These are phyloP conservation scores for Sicyos baderoa DNA, from an alignment of 306 rosid species.

Conservation along the genomic window DNA sequence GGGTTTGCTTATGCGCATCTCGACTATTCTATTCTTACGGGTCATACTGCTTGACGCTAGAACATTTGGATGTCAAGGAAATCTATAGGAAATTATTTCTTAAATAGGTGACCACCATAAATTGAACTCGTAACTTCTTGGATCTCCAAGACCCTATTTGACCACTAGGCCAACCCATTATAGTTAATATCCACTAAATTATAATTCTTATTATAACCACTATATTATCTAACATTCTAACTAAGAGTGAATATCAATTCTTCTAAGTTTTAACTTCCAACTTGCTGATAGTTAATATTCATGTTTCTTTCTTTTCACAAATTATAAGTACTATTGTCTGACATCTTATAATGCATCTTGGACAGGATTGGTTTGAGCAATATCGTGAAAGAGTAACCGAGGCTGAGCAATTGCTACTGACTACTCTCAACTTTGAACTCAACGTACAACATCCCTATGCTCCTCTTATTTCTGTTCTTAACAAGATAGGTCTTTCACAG, in stretches of 20 bases:
- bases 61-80: too few species aligned
- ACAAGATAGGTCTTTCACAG: conserved; percentile 78
- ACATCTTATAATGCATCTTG: conserved; percentile 23
- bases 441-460: conserved; percentile 90
- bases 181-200: too few species aligned
- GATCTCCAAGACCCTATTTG: too few species aligned
- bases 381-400: conserved; percentile 73
- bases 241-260: not conserved
- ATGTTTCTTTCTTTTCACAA: not conserved
- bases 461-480: conserved; percentile 73
- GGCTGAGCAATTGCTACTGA: conserved; percentile 84
- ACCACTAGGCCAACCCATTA: too few species aligned
- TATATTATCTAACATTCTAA: not conserved
- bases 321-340: conserved; percentile 19
- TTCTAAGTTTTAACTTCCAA: not conserved
- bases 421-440: conserved; percentile 86
- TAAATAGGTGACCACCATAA: too few species aligned
- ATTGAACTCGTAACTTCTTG: too few species aligned
- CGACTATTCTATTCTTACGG: too few species aligned
- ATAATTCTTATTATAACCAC: too few species aligned
- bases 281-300: too few species aligned
- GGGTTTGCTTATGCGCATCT: too few species aligned
- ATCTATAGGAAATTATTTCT: too few species aligned
- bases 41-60: too few species aligned
- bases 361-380: conserved; percentile 94